Base-by-base conservation (phyloP, 371 early-diverging fungal genomes). In the Lichtheimia ramosa region DNA sequence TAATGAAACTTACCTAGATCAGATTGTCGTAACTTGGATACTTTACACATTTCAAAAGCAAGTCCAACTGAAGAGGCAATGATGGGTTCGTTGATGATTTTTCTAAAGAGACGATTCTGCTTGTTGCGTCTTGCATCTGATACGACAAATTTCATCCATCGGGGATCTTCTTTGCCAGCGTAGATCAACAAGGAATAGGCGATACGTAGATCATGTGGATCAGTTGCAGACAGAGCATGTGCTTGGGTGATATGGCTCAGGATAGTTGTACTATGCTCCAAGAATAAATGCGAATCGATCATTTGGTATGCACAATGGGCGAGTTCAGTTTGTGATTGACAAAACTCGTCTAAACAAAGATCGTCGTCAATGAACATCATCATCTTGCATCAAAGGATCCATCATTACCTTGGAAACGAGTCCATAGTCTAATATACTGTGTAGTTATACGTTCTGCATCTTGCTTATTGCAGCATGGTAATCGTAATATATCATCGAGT, bases 21-120 rank as follows among this genome's bases (percentile, higher is more conserved):
- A 1, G 70, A 58, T 18, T 75, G 65, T 8, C 85, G 77, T 48
- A 92, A 63, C 59, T 81, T 80, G 41, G 86, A 86, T 7, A 89
- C 73, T 63, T 88, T 79, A 54, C 88, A 89, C 63, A 94, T 81
- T 67, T 93, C 90, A 70, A 83, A 91, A 59, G 86, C 74, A 18
- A 93, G 68, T 16, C 75, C 66, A 63, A 90, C 74, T 2, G 87
- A 81, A 21, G 87, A 62, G 48, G 62, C 64, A 42, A 67, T 61
- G 40, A 72, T 51, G 23, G 58, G 55, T 64, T 82, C 80, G 23
- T 68, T 56, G 58, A 77, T 71, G 59, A 76, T 71, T 63, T 83
- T 81, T 23, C 62, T 78, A 63, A 77, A 75, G 56, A 77, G 71
- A 39, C 79, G 79, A 48, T 70, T 80, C 55, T 72, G 72, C 50